A percentile compares a stretch with the other conserved stretches of the same genome.
Conservation (phyloP, 2,329 filamentous ascomycete genomes). For the Graphium sp. region DNA sequence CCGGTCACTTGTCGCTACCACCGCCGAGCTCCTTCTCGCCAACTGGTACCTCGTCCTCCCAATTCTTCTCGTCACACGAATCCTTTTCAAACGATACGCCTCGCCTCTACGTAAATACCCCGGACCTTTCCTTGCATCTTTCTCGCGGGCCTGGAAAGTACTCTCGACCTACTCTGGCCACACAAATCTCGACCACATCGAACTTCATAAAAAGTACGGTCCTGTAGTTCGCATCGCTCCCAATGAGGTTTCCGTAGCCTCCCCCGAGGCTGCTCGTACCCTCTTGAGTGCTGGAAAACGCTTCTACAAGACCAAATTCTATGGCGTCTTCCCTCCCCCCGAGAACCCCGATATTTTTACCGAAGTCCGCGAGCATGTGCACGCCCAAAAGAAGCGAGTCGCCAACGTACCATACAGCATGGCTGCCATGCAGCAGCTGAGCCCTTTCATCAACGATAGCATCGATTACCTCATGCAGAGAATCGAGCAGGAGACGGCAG, state of each 20-base stretch:
- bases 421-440: conserved; percentile 33
- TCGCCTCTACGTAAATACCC: conserved; percentile 50
- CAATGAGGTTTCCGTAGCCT: conserved; percentile 6
- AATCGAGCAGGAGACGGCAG: conserved; percentile 13
- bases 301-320: conserved; percentile 35
- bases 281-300: conserved; percentile 30
- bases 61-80: conserved; percentile 18
- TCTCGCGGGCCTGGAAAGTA: conserved; percentile 19
- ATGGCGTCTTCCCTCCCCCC: conserved; percentile 34
- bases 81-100: conserved; percentile 29
- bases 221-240: conserved; percentile 12
- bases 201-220: conserved; percentile 35
- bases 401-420: conserved; percentile 34
- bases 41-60: conserved; percentile 24
- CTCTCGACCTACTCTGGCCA: conserved; percentile 30
- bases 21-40: conserved; percentile 11
- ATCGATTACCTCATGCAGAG: conserved; percentile 25
- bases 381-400: conserved; percentile 36
- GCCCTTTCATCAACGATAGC: conserved; percentile 32
- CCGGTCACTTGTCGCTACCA: conserved; percentile 1
- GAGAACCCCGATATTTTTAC: conserved; percentile 43
- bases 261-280: conserved; percentile 12
- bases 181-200: conserved; percentile 23
- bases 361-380: conserved; percentile 33
- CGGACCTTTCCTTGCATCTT: conserved; percentile 47